Base-by-base conservation (phyloP, 129 eudicot genomes). In the Logfia minima region DNA sequence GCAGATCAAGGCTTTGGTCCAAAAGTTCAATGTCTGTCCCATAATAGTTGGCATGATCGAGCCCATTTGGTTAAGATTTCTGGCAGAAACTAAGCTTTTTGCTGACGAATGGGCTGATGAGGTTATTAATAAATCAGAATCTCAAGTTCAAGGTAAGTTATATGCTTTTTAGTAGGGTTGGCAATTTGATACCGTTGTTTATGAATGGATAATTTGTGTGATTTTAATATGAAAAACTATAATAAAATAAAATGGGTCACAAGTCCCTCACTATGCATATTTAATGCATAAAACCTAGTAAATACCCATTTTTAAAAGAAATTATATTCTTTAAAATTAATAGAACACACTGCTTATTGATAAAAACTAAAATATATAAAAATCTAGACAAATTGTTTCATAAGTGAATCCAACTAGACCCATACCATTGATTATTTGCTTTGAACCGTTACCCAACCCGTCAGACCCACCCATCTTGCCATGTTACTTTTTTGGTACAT, bases 21-120 rank as follows among this genome's bases (percentile, higher is more conserved):
- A 92, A 81, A 70, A 78, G 26, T 90, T 87, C 52, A 74, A 72
- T 34, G 97, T 87, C 65, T 84, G 79, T 70, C 91, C 94, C 1
- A 56, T 84, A 72, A 77, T 88, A 63, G 75, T 83, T 71, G 96
- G 87, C 80, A 73, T 93, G 72, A 74, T 86, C 11, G 87, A 80
- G 9, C 80, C 89, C 43, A 32, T 90, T 65, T 93, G 98, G 98
- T 80, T 87, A 39, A 82, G 86, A 78, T 83, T 72, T 62, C 52
- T 93, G 73, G 91, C 86, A 17, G 29, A 73, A 56, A 85, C 86
- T 48, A 74, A 86, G 68, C 55, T 93, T 68, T 83, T 87, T 69
- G 77, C 71, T 69, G 92, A 90, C 56, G 86, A 79, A 2, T 93
- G 98, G 98, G 98, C 95, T 26, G 92, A 93, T 66, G 71, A 81